Base-by-base conservation (phyloP, 805 yeast genomes). In the Candida ponderosae region DNA sequence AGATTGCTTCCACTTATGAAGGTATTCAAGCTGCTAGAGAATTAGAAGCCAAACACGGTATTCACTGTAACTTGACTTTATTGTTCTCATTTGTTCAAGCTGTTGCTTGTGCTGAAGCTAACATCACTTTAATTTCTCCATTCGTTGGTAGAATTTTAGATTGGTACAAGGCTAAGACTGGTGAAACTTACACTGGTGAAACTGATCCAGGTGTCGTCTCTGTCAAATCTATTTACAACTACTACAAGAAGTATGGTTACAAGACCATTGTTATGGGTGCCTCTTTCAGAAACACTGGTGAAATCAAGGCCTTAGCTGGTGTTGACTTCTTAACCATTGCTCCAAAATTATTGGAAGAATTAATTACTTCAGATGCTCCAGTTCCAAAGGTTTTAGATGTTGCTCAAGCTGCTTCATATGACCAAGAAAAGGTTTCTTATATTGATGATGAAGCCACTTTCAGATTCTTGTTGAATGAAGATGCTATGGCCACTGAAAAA, bases 211-310 rank as follows among this genome's bases (percentile, higher is more conserved):
- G 99, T 82, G 97, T 93, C 44, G 36, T 70, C 36, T 86, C 96
- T 31, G 98, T 93, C 54, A 81, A 79, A 67, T 62, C 60, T 44
- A 93, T 93, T 66, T 93, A 64, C 85, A 84, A 89, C 83, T 93
- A 93, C 80, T 93, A 93, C 84, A 93, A 93, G 81, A 90, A 90
- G 72, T 86, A 66, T 67, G 90, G 81, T 54, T 93, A 93, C 80
- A 76, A 90, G 57, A 93, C 99, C 64, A 89, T 93, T 61, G 97
- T 93, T 60, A 93, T 93, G 99, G 99, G 98, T 68, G 99, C 99
- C 43, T 90, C 97, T 42, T 90, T 93, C 88, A 90, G 99, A 80
- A 93, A 89, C 75, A 66, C 71, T 45, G 96, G 88, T 52, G 98
- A 90, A 72, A 86, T 93, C 68, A 82, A 81, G 67, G 96, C 94